Evolutionary conservation across 192 early-diverging fungal genomes (phyloP).

Genomic region (Linnemannia elongata): DNA sequence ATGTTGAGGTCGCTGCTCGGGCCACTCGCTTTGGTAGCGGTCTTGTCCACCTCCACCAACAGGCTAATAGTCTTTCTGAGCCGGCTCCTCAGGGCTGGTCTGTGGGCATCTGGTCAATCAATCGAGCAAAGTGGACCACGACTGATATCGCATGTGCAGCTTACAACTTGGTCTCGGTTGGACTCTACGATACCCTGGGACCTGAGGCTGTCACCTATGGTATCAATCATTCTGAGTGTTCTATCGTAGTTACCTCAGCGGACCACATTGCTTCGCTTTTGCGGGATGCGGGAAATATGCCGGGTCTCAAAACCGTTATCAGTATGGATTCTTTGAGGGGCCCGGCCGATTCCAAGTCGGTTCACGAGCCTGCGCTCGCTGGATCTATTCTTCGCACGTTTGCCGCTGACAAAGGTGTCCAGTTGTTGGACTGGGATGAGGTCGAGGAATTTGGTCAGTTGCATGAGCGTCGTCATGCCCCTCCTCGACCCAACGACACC

Average conservation of each 20-base stretch:
- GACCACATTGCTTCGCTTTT: conserved; percentile 63
- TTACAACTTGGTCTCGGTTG: conserved; percentile 74
- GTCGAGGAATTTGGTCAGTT: conserved; percentile 72
- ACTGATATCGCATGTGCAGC: conserved; percentile 71
- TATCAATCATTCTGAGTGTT: conserved; percentile 84
- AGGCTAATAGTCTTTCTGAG: background rate
- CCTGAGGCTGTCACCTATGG: conserved; percentile 86
- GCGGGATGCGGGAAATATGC: conserved; percentile 67
- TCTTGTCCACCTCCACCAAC: conserved; percentile 60
- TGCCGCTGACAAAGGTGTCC: conserved; percentile 71
- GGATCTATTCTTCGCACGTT: conserved; percentile 62
- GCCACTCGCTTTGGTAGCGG: conserved; percentile 76
- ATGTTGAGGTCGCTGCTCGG: conserved; percentile 67
- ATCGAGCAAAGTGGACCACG: conserved; percentile 82
- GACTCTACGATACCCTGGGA: conserved; percentile 91
- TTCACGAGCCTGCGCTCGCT: conserved; percentile 6
- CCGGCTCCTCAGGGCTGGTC: conserved; percentile 36
- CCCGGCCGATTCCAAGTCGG: background rate
- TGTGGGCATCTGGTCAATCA: conserved; percentile 79
- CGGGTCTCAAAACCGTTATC: conserved; percentile 78
- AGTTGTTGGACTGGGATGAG: conserved; percentile 65
- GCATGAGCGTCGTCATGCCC: conserved; percentile 61
- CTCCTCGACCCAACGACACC: conserved; percentile 74
- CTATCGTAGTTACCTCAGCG: conserved; percentile 68
- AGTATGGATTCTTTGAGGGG: conserved; percentile 72